These are phyloP conservation scores for Gossypium laxum DNA, from an alignment of 441 rosid species.

Conservation along the genomic window DNA sequence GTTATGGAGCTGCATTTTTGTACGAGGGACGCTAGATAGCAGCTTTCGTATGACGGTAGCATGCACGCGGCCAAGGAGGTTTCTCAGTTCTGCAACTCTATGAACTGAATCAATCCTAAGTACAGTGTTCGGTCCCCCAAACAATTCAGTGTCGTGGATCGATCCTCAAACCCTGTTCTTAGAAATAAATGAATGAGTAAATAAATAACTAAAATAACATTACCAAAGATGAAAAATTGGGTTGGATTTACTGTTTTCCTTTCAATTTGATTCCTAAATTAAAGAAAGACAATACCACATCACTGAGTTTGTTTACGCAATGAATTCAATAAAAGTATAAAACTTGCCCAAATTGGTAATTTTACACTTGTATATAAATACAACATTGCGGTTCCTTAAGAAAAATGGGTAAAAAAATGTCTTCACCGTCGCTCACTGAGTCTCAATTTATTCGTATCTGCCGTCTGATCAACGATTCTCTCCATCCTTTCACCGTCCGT, in stretches of 20 bases:
- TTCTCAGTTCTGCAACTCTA: not conserved
- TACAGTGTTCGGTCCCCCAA: not conserved
- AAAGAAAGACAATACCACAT: not conserved
- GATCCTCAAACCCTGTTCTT: not conserved
- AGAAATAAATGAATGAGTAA: not conserved
- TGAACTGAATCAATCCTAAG: not conserved
- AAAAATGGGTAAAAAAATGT: constrained; percentile 19
- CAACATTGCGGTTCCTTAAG: not conserved
- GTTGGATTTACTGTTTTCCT: not conserved
- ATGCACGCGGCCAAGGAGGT: constrained; percentile 9
- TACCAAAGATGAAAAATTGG: not conserved
- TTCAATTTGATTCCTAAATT: not conserved
- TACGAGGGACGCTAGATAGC: constrained; percentile 28
- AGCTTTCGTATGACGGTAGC: constrained; percentile 27
- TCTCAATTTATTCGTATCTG: constrained; percentile 25
- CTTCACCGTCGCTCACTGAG: constrained; percentile 20
- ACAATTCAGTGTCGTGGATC: not conserved
- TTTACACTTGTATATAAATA: not conserved
- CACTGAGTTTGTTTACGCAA: too few species aligned
- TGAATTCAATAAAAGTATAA: not conserved
- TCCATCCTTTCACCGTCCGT: constrained; percentile 30
- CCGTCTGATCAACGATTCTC: constrained; percentile 35
- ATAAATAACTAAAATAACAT: too few species aligned
- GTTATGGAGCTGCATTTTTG: constrained; percentile 45
- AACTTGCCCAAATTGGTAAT: not conserved